These are phyloP conservation scores for Colletotrichum cordylinicola DNA, from an alignment of 2,329 filamentous ascomycete genomes.

Conservation along the genomic window DNA sequence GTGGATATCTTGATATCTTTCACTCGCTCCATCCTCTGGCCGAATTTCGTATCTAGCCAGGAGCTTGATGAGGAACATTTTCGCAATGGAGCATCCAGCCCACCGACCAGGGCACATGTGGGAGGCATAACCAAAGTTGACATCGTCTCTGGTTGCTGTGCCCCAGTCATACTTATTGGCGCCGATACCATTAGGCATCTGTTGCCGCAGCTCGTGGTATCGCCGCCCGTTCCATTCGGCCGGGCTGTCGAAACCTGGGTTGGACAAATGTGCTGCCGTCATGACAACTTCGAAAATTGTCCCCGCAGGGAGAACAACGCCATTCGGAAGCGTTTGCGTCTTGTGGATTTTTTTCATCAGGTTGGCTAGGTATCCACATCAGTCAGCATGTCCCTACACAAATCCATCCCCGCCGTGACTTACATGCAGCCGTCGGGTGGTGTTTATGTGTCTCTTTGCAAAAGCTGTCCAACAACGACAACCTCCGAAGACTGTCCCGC, in stretches of 20 bases:
- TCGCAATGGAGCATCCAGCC: conserved; percentile 18
- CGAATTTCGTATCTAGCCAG: background rate
- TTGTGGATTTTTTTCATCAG: conserved; percentile 17
- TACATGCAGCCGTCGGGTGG: conserved; percentile 13
- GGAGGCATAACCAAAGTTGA: conserved; percentile 18
- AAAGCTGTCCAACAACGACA: conserved; percentile 15
- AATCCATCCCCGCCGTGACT: background rate
- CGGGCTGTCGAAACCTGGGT: background rate
- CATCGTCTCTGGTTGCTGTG: conserved; percentile 7
- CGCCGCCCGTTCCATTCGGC: conserved; percentile 9
- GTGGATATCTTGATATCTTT: conserved; percentile 8
- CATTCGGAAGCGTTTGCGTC: conserved; percentile 9
- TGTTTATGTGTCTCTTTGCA: conserved; percentile 19
- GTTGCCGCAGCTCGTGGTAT: conserved; percentile 8
- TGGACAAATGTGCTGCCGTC: conserved; percentile 15
- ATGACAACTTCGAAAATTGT: conserved; percentile 14
- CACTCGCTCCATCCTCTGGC: conserved; percentile 1
- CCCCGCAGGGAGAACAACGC: background rate
- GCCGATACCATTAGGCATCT: background rate
- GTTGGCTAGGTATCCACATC: background rate
- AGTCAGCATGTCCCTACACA: background rate
- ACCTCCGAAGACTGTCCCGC: background rate
- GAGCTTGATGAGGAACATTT: conserved; percentile 19
- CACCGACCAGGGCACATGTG: conserved; percentile 19
- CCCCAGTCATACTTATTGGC: conserved; percentile 14